Percentiles rank a stretch among this genome's conserved stretches.
These are phyloP conservation scores for Fusarium tjaetaba DNA, from an alignment of 2,329 filamentous ascomycete species.

Conservation along the genomic window DNA sequence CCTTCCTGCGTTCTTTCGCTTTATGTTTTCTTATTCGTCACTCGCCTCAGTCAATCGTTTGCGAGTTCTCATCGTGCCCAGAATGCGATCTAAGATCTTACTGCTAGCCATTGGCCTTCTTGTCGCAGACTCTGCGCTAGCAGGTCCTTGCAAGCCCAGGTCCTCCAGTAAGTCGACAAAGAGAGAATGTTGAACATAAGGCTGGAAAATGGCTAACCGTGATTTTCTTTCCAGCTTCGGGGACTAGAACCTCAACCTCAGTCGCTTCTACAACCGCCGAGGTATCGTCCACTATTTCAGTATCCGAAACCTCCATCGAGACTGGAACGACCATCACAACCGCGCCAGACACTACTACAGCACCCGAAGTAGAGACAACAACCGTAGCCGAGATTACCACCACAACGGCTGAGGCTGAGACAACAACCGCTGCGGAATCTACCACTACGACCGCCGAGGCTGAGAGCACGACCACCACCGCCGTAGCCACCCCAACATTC, in stretches of 20 bases:
- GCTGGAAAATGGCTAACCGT: background rate
- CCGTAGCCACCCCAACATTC: background rate
- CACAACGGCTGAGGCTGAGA: no score
- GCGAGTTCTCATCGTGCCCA: background rate
- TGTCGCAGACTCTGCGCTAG: background rate
- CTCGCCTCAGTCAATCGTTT: background rate
- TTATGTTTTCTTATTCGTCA: background rate
- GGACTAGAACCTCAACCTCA: background rate
- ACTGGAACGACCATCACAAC: background rate
- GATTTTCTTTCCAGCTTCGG: background rate
- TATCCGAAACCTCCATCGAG: background rate
- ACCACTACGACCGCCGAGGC: background rate
- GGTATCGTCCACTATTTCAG: background rate
- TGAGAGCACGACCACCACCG: background rate
- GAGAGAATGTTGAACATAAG: background rate
- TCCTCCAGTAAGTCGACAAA: background rate
- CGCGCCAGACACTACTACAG: no score
- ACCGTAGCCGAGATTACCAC: background rate
- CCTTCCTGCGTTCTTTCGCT: no score
- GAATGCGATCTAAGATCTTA: background rate
- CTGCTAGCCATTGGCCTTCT: background rate
- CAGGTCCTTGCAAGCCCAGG: background rate
- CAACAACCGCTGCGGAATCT: no score
- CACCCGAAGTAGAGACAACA: background rate
- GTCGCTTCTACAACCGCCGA: background rate